phyloP scores from a whole-genome alignment of 306 rosid genomes.

The Hippophae rhamnoides region DNA sequence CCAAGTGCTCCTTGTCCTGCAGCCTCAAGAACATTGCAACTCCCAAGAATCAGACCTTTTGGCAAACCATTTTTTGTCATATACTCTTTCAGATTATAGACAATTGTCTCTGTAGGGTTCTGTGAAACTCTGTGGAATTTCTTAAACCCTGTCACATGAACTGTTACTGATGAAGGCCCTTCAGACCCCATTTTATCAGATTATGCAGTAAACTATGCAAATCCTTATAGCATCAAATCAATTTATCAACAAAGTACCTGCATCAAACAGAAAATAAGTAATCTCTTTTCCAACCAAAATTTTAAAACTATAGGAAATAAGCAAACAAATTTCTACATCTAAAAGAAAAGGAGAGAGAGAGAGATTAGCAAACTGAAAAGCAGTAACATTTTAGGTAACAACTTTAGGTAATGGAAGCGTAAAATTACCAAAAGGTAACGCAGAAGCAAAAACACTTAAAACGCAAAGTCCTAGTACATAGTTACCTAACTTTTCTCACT shows the following conservation, averaged over 20 bases:
- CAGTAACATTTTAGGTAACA: too few species aligned
- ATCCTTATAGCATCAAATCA: conserved; percentile 17
- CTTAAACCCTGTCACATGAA: conserved; percentile 89
- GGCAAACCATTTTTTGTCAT: conserved; percentile 71
- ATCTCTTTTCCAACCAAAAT: conserved; percentile 1
- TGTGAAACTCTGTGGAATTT: conserved; percentile 95
- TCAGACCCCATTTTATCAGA: conserved; percentile 76
- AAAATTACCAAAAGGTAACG: too few species aligned
- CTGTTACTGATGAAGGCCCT: conserved; percentile 64
- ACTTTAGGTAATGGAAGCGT: too few species aligned
- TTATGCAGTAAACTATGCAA: conserved; percentile 19
- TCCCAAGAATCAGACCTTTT: conserved; percentile 65
- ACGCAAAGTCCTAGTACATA: too few species aligned
- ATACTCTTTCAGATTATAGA: conserved; percentile 49
- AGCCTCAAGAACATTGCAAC: conserved; percentile 82
- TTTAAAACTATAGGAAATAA: background rate
- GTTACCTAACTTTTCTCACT: too few species aligned
- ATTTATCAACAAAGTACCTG: conserved; percentile 3
- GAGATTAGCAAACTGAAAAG: too few species aligned
- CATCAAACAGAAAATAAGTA: conserved; percentile 19
- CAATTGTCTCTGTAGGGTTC: conserved; percentile 83
- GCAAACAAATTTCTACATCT: background rate
- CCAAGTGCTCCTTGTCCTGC: conserved; percentile 79
- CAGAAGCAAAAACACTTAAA: too few species aligned
- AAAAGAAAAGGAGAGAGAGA: background rate